These are phyloP conservation scores for Apophysomyces elegans DNA, from an alignment of 371 early-diverging fungal genomes.

Conservation along the genomic window DNA sequence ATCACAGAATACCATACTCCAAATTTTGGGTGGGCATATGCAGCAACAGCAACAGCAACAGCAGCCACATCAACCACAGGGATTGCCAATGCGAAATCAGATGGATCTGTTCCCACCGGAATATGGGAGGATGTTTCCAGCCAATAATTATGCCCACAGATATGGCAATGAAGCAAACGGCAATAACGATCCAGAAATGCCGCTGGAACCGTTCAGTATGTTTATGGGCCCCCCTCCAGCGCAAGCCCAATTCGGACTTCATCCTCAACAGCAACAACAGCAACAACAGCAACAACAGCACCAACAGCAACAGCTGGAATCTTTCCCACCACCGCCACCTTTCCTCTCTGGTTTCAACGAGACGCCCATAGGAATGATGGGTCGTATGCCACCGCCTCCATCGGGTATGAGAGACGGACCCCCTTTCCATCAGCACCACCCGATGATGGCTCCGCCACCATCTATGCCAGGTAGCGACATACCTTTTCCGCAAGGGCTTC, in stretches of 20 bases:
- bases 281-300: slow-evolving; percentile 28
- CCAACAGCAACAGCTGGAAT: slow-evolving; percentile 24
- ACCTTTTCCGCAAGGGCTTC: slow-evolving; percentile 16
- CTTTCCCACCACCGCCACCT: slow-evolving; percentile 28
- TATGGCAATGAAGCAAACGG: slow-evolving; percentile 2
- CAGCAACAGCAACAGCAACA: slow-evolving; percentile 25
- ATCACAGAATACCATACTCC: slow-evolving; percentile 41
- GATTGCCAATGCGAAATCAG: neutral
- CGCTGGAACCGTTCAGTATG: slow-evolving; percentile 16
- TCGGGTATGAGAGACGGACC: slow-evolving; percentile 31
- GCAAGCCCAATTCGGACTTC: slow-evolving; percentile 25
- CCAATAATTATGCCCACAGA: slow-evolving; percentile 13
- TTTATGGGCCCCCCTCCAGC: slow-evolving; percentile 28
- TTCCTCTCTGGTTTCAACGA: slow-evolving; percentile 34
- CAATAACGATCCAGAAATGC: slow-evolving; percentile 16
- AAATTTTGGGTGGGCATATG: slow-evolving; percentile 39
- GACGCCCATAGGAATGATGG: slow-evolving; percentile 25
- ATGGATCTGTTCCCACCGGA: slow-evolving; percentile 13
- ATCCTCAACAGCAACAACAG: slow-evolving; percentile 18
- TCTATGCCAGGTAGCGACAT: slow-evolving; percentile 11
- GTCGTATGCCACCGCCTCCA: slow-evolving; percentile 29
- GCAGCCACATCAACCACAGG: slow-evolving; percentile 18
- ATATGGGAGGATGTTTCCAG: slow-evolving; percentile 12
- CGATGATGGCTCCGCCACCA: slow-evolving; percentile 21
- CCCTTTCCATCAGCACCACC: slow-evolving; percentile 18